Percentiles rank a stretch among this genome's conserved stretches.
phyloP scores from a whole-genome alignment of 768 basidiomycete species.

The Asterophora parasitica region DNA sequence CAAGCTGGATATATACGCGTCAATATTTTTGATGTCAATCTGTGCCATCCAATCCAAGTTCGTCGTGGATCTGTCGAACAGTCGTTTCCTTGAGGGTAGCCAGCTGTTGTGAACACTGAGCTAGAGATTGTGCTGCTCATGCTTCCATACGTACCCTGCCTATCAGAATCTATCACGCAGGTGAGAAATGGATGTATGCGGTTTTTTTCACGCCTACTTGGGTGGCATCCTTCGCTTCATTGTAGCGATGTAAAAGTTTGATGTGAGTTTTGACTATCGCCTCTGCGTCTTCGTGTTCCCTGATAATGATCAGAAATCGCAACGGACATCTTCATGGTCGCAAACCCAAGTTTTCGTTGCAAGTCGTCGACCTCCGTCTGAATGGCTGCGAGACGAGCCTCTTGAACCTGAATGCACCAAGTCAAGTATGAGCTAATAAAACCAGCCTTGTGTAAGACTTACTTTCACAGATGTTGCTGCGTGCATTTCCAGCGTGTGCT shows the following conservation, averaged over 20 bases:
- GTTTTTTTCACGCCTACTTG: constrained; percentile 44
- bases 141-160: constrained; percentile 51
- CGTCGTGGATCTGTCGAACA: constrained; percentile 68
- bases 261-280: constrained; percentile 55
- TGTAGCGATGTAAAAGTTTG: constrained; percentile 67
- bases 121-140: background rate
- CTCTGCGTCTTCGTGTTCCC: constrained; percentile 23
- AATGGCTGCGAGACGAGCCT: constrained; percentile 21
- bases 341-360: constrained; percentile 26
- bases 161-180: constrained; percentile 57
- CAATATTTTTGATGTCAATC: constrained; percentile 52
- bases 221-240: constrained; percentile 79
- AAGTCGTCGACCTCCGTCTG: constrained; percentile 23
- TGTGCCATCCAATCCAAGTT: constrained; percentile 55
- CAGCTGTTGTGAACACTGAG: constrained; percentile 40
- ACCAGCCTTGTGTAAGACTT: background rate
- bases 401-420: constrained; percentile 19
- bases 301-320: constrained; percentile 4
- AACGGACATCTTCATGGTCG: background rate
- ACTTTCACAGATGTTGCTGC: constrained; percentile 25
- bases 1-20: constrained; percentile 39
- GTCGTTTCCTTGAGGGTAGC: constrained; percentile 66
- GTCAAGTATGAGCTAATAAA: background rate
- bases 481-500: constrained; percentile 18
- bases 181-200: constrained; percentile 1